Evolutionary conservation across 805 yeast genomes (phyloP), one percentile per base, ranked within the genome.

Genomic region (Pichia occidentalis): DNA sequence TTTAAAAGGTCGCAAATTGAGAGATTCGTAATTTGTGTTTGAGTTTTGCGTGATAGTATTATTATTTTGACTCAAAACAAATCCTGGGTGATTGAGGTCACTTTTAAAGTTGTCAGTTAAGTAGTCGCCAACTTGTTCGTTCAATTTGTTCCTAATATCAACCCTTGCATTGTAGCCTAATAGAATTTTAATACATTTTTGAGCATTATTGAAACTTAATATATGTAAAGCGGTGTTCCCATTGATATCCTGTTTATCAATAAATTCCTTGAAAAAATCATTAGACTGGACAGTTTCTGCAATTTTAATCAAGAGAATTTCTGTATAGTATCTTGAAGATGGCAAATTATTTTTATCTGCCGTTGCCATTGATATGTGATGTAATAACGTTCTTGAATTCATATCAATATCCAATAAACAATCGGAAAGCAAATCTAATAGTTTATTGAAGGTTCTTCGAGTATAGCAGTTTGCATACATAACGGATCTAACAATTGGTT

Each of bases 381-480:
- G 98, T 34, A 92, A 62, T 0, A 94, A 78, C 0, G 95, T 86
- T 49, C 85, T 76, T 13, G 77, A 78, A 36, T 73, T 71, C 8
- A 69, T 63, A 60, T 92, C 97, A 8, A 82, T 69, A 55, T 81
- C 83, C 46, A 84, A 75, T n/a, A 85, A 68, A 7, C 92, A 80
- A 39, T 79, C 80, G 42, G 80, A 78, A 35, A 92, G 67, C 32
- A 87, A 63, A 37, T 85, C 92, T 34, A 86, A 72, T 2, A 90
- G 73, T 46, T 71, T 73, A 4, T 92, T 82, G 53, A 92, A 90
- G 12, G 90, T 76, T 44, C 87, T 72, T 46, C 83, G 69, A 23
- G 85, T 82, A 57, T 72, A 87, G 39, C 95, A 82, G 61, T 92
- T 92, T 35, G 95, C 88, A 64, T 87, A 92, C 49, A 80, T 68